Evolutionary conservation across 2,329 filamentous ascomycete genomes (phyloP).

Genomic region (Fusarium sp.): DNA sequence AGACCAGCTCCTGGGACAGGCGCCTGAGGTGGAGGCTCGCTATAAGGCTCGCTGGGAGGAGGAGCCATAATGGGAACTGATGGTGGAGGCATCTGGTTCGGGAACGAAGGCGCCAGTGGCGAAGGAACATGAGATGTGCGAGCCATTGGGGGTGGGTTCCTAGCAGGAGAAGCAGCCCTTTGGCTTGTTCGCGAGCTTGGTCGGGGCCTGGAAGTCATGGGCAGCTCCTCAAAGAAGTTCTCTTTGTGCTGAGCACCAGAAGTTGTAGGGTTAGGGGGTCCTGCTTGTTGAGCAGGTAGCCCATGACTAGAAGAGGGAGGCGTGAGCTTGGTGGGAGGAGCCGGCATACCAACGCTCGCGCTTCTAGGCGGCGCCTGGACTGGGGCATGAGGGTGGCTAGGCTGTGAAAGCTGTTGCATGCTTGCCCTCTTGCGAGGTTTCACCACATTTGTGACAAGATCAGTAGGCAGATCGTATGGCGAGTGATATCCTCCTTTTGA

Average conservation of each 20-base stretch:
- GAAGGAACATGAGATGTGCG: conserved; percentile 42
- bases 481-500: conserved; percentile 92
- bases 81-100: conserved; percentile 39
- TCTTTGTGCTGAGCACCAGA: conserved; percentile 56
- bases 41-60: conserved; percentile 20
- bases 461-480: conserved; percentile 94
- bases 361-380: conserved; percentile 64
- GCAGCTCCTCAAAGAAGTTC: conserved; percentile 84
- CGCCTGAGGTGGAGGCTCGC: conserved; percentile 21
- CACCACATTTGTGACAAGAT: conserved; percentile 67
- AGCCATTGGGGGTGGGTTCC: conserved; percentile 46
- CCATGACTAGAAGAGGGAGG: conserved; percentile 53
- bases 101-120: conserved; percentile 41
- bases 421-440: conserved; percentile 75
- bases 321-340: conserved; percentile 41
- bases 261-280: conserved; percentile 51
- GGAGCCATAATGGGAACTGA: conserved; percentile 22
- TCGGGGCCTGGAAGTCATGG: conserved; percentile 70
- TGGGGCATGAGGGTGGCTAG: conserved; percentile 54
- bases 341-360: conserved; percentile 65
- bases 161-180: conserved; percentile 57
- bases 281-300: conserved; percentile 48
- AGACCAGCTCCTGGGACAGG: conserved; percentile 51
- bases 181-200: conserved; percentile 67
- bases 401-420: conserved; percentile 65